phyloP scores from a whole-genome alignment of 768 basidiomycete species.

The Macrocybe gigantea region DNA sequence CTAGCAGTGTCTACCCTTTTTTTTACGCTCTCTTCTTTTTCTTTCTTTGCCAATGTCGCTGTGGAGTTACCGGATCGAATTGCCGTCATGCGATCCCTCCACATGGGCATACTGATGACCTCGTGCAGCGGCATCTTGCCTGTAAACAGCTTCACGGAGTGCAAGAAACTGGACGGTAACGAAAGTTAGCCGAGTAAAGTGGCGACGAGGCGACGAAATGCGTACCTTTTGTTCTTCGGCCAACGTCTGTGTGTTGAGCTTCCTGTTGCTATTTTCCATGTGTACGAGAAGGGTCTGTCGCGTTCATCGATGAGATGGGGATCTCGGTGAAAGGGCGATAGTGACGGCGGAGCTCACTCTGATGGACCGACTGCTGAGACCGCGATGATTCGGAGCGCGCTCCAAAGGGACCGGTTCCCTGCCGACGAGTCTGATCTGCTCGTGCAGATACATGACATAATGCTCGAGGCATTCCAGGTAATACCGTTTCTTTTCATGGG shows the following conservation, averaged over 20 bases:
- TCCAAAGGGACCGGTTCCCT: slow-evolving; percentile 40
- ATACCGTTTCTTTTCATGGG: slow-evolving; percentile 72
- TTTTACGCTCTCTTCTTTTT: no score
- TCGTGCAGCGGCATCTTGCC: no score
- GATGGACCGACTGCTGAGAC: slow-evolving; percentile 58
- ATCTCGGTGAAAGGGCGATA: not conserved
- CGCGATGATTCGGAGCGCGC: slow-evolving; percentile 45
- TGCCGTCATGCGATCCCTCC: no score
- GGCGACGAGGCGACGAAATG: slow-evolving; percentile 4
- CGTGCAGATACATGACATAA: slow-evolving; percentile 61
- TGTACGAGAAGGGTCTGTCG: slow-evolving; percentile 64
- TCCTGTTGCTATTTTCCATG: slow-evolving; percentile 52
- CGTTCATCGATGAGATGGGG: not conserved
- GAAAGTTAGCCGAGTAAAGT: not conserved
- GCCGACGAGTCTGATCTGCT: slow-evolving; percentile 50
- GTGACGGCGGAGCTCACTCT: slow-evolving; percentile 32
- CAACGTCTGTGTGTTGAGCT: slow-evolving; percentile 42
- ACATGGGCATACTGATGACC: no score
- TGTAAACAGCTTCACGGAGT: no score
- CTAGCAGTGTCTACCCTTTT: no score
- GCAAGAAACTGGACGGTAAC: not conserved
- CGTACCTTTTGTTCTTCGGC: slow-evolving; percentile 53
- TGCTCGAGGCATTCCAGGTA: slow-evolving; percentile 72
- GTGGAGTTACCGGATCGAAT: no score
- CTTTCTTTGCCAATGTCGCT: no score